Base-by-base conservation (phyloP, 495 filamentous ascomycete genomes). In the Clohesyomyces aquaticus region DNA sequence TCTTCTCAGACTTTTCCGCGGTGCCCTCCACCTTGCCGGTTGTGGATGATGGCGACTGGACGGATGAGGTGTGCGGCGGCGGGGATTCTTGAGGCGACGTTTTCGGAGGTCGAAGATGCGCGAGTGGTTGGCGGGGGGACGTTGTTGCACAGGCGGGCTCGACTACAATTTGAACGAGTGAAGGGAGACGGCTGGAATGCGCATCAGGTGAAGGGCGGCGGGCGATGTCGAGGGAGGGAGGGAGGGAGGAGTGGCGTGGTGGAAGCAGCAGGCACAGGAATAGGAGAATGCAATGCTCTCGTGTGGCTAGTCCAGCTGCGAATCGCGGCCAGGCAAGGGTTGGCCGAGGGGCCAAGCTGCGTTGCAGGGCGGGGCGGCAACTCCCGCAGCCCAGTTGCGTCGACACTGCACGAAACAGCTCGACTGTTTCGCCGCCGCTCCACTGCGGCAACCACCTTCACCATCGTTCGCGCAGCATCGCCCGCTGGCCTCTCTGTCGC, bases 11-110 rank as follows among this genome's bases (percentile, higher is more conserved):
- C 16, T 57, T 52, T 10, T 27, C 61, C 14, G 14, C 6, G 29
- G 35, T 25, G 56, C 51, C 43, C 66, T 72, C 66, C 66, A 72
- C 62, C 48, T 66, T 69, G 69, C 23, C 68, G 68, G 60, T 48
- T 70, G 52, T 14, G 45, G 22, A 49, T 55, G 63, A 26, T 48
- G 43, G 45, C 56, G 38, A 48, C 12, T 26, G 48, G 10, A 48
- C 35, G 61, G 38, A 48, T 43, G 16, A n/a, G 25, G 41, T 18
- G 38, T 14, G 49, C 12, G 55, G 11, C 28, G 4, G 52, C 25
- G 10, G 25, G 66, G 28, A 19, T 55, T 48, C 47, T 64, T 43
- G 60, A 59, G 42, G 47, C 50, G 48, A 55, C 60, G 66, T 68
- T 25, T 26, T 43, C 61, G 49, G 60, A 57, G 2, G 49, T n/a